A percentile compares a stretch with the other conserved stretches of the same genome.
Conservation (phyloP, 2,329 filamentous ascomycete genomes). For the Hirsutella minnesotensis region DNA sequence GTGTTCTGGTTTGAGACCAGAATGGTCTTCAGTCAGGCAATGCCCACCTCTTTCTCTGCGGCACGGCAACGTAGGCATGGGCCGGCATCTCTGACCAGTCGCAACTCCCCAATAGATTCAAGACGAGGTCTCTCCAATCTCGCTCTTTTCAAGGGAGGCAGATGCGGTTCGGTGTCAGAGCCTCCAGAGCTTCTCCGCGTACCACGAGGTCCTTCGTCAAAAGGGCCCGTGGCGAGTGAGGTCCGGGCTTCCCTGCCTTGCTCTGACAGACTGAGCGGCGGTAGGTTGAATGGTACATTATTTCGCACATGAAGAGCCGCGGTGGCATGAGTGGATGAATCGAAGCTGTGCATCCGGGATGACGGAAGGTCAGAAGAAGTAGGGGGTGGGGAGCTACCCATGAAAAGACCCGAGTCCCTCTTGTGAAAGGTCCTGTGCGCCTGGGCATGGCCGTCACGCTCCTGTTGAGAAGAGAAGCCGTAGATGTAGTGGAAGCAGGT, state of each 20-base stretch:
- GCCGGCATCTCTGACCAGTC: constrained; percentile 32
- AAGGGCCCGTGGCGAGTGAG: constrained; percentile 17
- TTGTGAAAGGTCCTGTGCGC: constrained; percentile 29
- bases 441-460: constrained; percentile 38
- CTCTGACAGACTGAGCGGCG: constrained; percentile 6
- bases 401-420: constrained; percentile 32
- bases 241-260: constrained; percentile 5
- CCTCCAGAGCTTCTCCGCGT: constrained; percentile 29
- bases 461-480: constrained; percentile 37
- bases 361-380: constrained; percentile 1
- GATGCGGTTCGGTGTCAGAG: constrained; percentile 35
- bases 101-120: constrained; percentile 45
- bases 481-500: constrained; percentile 47
- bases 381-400: constrained; percentile 11
- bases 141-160: constrained; percentile 43
- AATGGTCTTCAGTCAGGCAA: neutral
- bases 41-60: constrained; percentile 31
- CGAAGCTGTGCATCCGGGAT: constrained; percentile 1
- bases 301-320: neutral
- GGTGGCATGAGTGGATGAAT: neutral
- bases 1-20: too few relatives aligned
- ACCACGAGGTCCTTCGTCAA: constrained; percentile 24
- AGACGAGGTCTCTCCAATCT: constrained; percentile 39
- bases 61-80: constrained; percentile 41
- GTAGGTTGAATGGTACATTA: constrained; percentile 2